Percentiles rank a stretch among this genome's conserved stretches.
phyloP scores from a whole-genome alignment of 306 rosid species.

The Spatholobus suberectus region DNA sequence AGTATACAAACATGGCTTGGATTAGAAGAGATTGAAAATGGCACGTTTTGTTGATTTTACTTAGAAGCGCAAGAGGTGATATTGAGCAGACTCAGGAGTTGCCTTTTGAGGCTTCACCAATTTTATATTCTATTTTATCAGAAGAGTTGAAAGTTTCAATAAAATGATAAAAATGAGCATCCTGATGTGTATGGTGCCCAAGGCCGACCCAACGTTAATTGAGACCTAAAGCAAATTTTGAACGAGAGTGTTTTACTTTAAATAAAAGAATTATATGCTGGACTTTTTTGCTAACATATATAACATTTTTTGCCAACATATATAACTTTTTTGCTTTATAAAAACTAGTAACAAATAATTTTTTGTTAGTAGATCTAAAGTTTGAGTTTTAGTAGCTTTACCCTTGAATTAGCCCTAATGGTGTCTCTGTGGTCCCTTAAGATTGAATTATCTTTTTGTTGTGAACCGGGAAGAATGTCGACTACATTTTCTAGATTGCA shows the following conservation, averaged over 20 bases:
- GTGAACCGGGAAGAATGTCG: constrained; percentile 14
- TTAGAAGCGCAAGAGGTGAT: not conserved
- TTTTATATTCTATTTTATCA: constrained; percentile 10
- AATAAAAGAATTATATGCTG: too few relatives aligned
- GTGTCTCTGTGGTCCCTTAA: constrained; percentile 14
- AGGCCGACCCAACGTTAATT: too few relatives aligned
- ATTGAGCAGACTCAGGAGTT: constrained; percentile 16
- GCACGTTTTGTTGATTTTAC: not conserved
- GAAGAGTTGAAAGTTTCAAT: constrained; percentile 3
- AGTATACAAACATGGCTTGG: not conserved
- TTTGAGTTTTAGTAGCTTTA: too few relatives aligned
- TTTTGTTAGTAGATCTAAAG: too few relatives aligned
- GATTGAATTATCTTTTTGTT: not conserved
- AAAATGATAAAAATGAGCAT: not conserved
- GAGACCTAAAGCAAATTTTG: too few relatives aligned
- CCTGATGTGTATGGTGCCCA: constrained; percentile 26
- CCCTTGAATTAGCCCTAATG: too few relatives aligned
- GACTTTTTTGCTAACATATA: too few relatives aligned
- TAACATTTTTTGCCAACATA: too few relatives aligned
- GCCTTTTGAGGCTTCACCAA: constrained; percentile 2
- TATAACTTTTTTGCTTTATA: too few relatives aligned
- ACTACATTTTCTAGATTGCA: not conserved
- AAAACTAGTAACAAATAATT: too few relatives aligned
- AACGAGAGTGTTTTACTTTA: too few relatives aligned
- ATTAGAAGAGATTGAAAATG: not conserved